A percentile compares a stretch with the other conserved stretches of the same genome.
phyloP scores from a whole-genome alignment of 2,329 filamentous ascomycete genomes.

The Diplodia scrobiculata region DNA sequence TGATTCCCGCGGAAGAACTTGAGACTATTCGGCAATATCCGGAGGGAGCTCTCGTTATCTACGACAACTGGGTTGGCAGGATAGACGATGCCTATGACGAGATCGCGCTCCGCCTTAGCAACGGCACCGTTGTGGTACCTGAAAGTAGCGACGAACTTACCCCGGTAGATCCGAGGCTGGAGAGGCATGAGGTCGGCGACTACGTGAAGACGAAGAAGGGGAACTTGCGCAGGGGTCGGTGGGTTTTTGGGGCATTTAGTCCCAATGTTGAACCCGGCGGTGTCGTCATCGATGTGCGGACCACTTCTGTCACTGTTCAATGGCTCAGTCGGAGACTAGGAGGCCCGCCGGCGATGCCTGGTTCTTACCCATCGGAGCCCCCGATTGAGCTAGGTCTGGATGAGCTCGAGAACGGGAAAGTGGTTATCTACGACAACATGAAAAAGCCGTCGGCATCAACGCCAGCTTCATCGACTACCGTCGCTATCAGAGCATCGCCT shows the following conservation, averaged over 20 bases:
- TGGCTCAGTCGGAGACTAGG: constrained; percentile 56
- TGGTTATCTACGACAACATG: constrained; percentile 49
- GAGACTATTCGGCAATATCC: constrained; percentile 50
- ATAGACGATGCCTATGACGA: constrained; percentile 55
- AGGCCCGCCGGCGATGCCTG: constrained; percentile 33
- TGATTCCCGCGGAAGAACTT: constrained; percentile 52
- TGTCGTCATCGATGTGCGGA: constrained; percentile 55
- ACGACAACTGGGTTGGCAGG: constrained; percentile 59
- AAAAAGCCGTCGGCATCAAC: constrained; percentile 35
- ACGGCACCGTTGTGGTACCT: constrained; percentile 59
- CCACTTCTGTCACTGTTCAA: constrained; percentile 51
- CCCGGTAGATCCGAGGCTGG: constrained; percentile 41
- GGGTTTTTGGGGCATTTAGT: constrained; percentile 57
- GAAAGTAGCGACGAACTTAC: constrained; percentile 50
- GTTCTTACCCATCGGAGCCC: constrained; percentile 36
- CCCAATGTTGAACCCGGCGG: constrained; percentile 55
- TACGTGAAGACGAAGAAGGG: constrained; percentile 56
- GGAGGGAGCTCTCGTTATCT: constrained; percentile 57
- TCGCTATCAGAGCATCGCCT: constrained; percentile 25
- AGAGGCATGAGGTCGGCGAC: constrained; percentile 52
- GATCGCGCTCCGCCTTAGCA: constrained; percentile 54
- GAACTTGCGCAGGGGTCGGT: constrained; percentile 55
- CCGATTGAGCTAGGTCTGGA: constrained; percentile 39
- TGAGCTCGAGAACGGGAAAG: constrained; percentile 48
- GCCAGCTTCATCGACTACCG: constrained; percentile 30